Percentiles rank a stretch among this genome's conserved stretches.
These are phyloP conservation scores for Hypoxylon lenormandii DNA, from an alignment of 495 filamentous ascomycete genomes.

Conservation along the genomic window DNA sequence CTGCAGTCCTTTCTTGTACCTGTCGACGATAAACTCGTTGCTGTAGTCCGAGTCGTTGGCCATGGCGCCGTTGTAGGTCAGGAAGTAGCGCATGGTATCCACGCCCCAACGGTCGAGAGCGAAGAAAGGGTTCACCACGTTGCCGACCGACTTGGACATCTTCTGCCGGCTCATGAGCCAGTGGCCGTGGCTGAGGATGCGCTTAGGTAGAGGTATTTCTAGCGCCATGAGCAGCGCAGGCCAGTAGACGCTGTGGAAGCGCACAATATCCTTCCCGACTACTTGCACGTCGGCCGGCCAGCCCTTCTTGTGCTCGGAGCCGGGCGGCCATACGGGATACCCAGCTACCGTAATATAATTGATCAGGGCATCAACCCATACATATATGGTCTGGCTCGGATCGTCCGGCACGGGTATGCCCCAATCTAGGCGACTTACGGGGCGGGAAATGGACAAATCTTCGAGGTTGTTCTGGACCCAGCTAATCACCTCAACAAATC, in stretches of 20 bases:
- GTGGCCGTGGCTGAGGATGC: slow-evolving; percentile 88
- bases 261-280: slow-evolving; percentile 93
- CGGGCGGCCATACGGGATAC: slow-evolving; percentile 79
- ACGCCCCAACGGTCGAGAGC: slow-evolving; percentile 89
- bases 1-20: slow-evolving; percentile 83
- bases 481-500: slow-evolving; percentile 75
- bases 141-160: slow-evolving; percentile 95
- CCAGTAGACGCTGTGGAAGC: slow-evolving; percentile 98
- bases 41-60: slow-evolving; percentile 82
- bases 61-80: slow-evolving; percentile 81
- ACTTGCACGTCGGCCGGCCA: slow-evolving; percentile 96
- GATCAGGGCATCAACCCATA: slow-evolving; percentile 95
- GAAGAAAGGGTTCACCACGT: slow-evolving; percentile 94
- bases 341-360: slow-evolving; percentile 91
- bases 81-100: slow-evolving; percentile 88
- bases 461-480: slow-evolving; percentile 76
- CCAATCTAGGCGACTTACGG: slow-evolving; percentile 81
- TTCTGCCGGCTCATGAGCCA: slow-evolving; percentile 91
- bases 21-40: slow-evolving; percentile 77
- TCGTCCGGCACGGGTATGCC: slow-evolving; percentile 91
- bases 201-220: slow-evolving; percentile 81
- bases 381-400: slow-evolving; percentile 89
- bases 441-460: slow-evolving; percentile 91
- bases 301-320: slow-evolving; percentile 63
- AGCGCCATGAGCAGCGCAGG: slow-evolving; percentile 93